These are phyloP conservation scores for Chlorophyllum brunneum DNA, from an alignment of 768 basidiomycete genomes.

Conservation along the genomic window DNA sequence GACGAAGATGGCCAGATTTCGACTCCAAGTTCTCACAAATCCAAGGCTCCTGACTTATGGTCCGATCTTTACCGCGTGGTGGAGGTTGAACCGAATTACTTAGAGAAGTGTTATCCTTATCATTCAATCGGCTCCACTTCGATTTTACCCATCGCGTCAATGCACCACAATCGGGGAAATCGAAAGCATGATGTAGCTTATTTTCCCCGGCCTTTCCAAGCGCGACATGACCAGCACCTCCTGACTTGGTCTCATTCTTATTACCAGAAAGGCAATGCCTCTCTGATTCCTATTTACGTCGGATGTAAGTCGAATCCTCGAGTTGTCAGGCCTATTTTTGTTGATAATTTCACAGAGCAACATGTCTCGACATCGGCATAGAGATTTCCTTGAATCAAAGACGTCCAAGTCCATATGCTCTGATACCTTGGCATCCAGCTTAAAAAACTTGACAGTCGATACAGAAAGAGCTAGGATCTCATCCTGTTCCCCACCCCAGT, in stretches of 20 bases:
- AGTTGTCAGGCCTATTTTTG: neutral
- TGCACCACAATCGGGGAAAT: neutral
- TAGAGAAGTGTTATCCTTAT: neutral
- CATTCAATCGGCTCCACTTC: neutral
- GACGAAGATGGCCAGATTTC: neutral
- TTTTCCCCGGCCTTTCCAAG: neutral
- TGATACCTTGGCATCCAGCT: neutral
- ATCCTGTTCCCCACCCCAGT: neutral
- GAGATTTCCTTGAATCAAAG: neutral
- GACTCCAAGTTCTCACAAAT: conserved; percentile 3
- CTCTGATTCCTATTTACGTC: neutral
- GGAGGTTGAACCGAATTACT: too few relatives aligned
- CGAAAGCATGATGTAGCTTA: conserved; percentile 6
- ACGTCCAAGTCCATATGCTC: conserved; percentile 4
- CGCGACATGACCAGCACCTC: neutral
- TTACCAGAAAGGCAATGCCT: neutral
- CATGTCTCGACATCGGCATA: neutral
- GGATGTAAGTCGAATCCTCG: neutral
- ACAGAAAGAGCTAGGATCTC: neutral
- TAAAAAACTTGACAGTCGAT: conserved; percentile 1
- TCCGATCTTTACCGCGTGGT: neutral
- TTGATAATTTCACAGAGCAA: conserved; percentile 6
- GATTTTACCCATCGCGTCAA: too few relatives aligned
- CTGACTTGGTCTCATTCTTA: neutral
- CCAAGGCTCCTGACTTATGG: neutral